Evolutionary conservation across 768 basidiomycete species (phyloP), one percentile per base, ranked within the genome.

Genomic region (Trametes sanguinea): DNA sequence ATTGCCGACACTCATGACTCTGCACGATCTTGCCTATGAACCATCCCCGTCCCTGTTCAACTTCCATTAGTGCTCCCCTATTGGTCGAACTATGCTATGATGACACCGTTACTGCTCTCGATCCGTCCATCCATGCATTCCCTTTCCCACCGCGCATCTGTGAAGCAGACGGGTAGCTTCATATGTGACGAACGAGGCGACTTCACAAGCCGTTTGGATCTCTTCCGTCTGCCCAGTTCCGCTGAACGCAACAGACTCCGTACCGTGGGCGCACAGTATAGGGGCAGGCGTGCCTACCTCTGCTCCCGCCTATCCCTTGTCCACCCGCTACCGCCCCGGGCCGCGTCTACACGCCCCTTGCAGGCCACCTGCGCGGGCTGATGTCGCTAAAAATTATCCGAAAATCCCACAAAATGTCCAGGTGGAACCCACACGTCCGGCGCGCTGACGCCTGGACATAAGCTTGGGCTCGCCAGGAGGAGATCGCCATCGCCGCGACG

Each of bases 321-420:
- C 33, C 45, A 10, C 40, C 17, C 32, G 51, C 47, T 51, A 14
- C 17, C 62, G 45, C 46, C 22, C 32, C 57, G 62, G 53, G 11
- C 62, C 51, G 35, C 60, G 39, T 51, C 52, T n/a, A 56, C 63
- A 63, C 56, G 57, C 56, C 53, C 54, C 51, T 51, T 58, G 50
- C 50, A 40, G n/a, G 16, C 58, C 44, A 39, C 54, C 53, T 58
- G 58, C 53, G 32, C 48, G 40, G 47, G 6, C 45, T 43, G 52
- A 42, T 45, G 57, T 43, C 57, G 62, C 52, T 58, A 54, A 59
- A 39, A 63, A 63, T 54, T 67, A 58, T 64, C 60, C 61, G 62
- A 67, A 57, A 67, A 63, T 69, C 68, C 68, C 68, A 69, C 68
- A 63, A 65, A 69, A 65, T 66, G 68, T 67, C 68, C 16, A 52